Percentiles rank a stretch among this genome's conserved stretches.
Conservation (phyloP, 2,329 filamentous ascomycete genomes). For the Aspergillus sp. region DNA sequence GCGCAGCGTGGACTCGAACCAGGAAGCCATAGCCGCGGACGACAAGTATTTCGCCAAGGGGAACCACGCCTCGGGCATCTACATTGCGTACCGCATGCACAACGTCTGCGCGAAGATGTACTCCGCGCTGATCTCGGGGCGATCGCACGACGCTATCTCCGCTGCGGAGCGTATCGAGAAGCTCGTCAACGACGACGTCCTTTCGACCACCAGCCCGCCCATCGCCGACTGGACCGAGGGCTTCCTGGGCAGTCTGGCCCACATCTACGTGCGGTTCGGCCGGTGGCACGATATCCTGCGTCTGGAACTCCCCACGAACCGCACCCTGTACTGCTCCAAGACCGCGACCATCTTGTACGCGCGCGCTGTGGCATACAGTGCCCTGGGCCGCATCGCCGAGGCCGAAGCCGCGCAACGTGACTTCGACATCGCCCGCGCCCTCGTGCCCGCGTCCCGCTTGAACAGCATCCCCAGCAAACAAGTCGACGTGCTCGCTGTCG, state of each 20-base stretch:
- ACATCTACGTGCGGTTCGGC: conserved; percentile 64
- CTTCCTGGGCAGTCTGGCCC: conserved; percentile 57
- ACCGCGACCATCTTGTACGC: conserved; percentile 60
- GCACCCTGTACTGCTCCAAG: conserved; percentile 56
- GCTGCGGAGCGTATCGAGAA: conserved; percentile 10
- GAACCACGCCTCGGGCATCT: background rate
- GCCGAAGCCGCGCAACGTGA: conserved; percentile 43
- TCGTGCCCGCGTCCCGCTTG: conserved; percentile 50
- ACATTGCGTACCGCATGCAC: conserved; percentile 17
- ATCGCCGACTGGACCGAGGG: conserved; percentile 72
- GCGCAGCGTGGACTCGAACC: conserved; percentile 56
- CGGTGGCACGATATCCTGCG: conserved; percentile 56
- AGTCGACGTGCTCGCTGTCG: conserved; percentile 54
- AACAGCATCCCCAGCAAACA: conserved; percentile 54
- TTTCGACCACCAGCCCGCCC: conserved; percentile 56
- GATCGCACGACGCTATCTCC: conserved; percentile 9
- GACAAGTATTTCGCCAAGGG: conserved; percentile 51
- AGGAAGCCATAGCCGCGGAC: conserved; percentile 57
- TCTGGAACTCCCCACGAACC: conserved; percentile 49
- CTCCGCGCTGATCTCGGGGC: conserved; percentile 10
- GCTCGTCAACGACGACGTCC: conserved; percentile 49
- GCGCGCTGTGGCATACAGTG: conserved; percentile 56
- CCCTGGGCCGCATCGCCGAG: conserved; percentile 43
- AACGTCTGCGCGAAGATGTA: conserved; percentile 12
- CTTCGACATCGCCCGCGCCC: conserved; percentile 44